phyloP scores from a whole-genome alignment of 2,329 filamentous ascomycete species.

The Pyrenochaeta sp. region DNA sequence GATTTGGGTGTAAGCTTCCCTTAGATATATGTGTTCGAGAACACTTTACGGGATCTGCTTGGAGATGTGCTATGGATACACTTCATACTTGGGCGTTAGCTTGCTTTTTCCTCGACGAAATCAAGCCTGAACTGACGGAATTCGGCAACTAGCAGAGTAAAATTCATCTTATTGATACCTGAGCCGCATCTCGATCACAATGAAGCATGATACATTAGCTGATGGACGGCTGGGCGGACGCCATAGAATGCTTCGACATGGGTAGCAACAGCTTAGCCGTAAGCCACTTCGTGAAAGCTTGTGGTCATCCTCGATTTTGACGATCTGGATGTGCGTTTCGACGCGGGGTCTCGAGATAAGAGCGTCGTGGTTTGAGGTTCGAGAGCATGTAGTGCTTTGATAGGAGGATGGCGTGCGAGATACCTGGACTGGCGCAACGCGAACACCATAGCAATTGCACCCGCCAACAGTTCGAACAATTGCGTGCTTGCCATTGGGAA shows the following conservation, averaged over 20 bases:
- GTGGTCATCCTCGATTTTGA: not conserved
- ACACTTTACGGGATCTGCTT: not conserved
- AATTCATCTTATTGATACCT: not conserved
- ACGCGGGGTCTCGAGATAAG: not conserved
- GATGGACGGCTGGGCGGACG: not conserved
- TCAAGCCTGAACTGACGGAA: constrained; percentile 4
- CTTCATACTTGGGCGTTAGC: not conserved
- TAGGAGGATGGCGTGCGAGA: constrained; percentile 1
- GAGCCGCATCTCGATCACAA: not conserved
- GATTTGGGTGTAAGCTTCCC: not conserved
- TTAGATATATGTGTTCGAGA: not conserved
- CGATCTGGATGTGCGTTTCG: not conserved
- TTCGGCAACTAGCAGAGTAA: not conserved
- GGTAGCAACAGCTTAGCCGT: not conserved
- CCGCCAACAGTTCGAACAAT: not conserved
- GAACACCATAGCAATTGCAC: not conserved
- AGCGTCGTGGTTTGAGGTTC: not conserved
- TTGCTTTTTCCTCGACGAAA: not conserved
- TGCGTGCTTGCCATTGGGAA: not conserved
- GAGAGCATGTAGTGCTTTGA: not conserved
- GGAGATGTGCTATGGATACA: not conserved
- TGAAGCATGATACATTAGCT: not conserved
- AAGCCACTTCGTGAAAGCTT: not conserved
- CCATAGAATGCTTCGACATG: not conserved
- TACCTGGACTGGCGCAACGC: constrained; percentile 1